phyloP scores from a whole-genome alignment of 2,329 filamentous ascomycete genomes.

The Nannizzia gypsea region DNA sequence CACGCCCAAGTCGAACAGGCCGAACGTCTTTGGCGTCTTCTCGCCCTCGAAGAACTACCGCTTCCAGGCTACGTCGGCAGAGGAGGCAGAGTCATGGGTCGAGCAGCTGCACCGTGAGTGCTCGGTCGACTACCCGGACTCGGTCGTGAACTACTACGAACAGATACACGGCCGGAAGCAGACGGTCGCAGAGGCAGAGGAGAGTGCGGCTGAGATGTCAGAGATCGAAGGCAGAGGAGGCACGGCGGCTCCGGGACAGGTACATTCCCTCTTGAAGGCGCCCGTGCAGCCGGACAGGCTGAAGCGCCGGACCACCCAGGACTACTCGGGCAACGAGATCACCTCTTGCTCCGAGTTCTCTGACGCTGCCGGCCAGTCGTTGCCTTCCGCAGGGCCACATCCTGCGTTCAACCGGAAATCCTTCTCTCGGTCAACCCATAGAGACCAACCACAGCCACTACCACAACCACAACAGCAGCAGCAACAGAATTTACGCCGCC shows the following conservation, averaged over 20 bases:
- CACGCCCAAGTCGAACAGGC: conserved; percentile 64
- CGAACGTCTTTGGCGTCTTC: conserved; percentile 85
- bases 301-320: conserved; percentile 25
- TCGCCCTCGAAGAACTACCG: conserved; percentile 85
- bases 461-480: conserved; percentile 15
- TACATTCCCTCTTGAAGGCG: neutral
- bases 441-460: conserved; percentile 21
- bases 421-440: conserved; percentile 12
- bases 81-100: conserved; percentile 80
- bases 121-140: conserved; percentile 49
- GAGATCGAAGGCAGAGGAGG: conserved; percentile 23
- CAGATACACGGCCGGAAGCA: conserved; percentile 42
- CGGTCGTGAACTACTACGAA: conserved; percentile 65
- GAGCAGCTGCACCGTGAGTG: conserved; percentile 66
- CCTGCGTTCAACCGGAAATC: conserved; percentile 5
- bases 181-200: conserved; percentile 18
- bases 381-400: conserved; percentile 17
- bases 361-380: conserved; percentile 37
- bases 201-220: conserved; percentile 34
- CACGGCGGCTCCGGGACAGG: neutral
- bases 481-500: conserved; percentile 29
- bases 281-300: conserved; percentile 15
- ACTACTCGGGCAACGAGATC: conserved; percentile 54
- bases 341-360: conserved; percentile 83
- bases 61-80: conserved; percentile 60